phyloP scores from a whole-genome alignment of 176 grass and related monocot species.

The Musa schizocarpa region DNA sequence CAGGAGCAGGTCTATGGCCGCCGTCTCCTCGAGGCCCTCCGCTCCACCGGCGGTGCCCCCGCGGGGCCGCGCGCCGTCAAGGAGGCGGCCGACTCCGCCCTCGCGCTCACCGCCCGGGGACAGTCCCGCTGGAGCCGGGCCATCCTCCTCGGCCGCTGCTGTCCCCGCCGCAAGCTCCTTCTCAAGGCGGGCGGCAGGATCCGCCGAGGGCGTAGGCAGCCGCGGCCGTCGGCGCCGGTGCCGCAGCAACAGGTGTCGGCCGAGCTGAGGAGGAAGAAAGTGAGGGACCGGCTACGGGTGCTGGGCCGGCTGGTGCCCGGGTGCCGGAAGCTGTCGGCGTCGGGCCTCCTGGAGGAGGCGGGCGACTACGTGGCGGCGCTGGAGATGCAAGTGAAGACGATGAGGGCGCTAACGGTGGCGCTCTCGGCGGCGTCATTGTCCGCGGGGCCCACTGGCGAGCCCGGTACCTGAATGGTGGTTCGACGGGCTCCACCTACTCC shows the following conservation, averaged over 20 bases:
- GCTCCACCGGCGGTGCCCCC: constrained; percentile 17
- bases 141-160: constrained; percentile 54
- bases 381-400: constrained; percentile 91
- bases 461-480: not conserved
- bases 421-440: constrained; percentile 51
- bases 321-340: constrained; percentile 65
- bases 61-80: constrained; percentile 48
- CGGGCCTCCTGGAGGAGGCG: constrained; percentile 76
- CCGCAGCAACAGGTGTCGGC: not conserved
- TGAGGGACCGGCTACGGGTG: constrained; percentile 68
- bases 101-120: constrained; percentile 68
- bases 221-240: constrained; percentile 10
- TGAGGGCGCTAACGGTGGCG: constrained; percentile 72
- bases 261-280: constrained; percentile 34
- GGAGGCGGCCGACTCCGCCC: constrained; percentile 71
- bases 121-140: constrained; percentile 95
- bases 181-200: constrained; percentile 76
- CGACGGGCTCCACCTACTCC: not conserved
- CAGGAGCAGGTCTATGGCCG: constrained; percentile 71
- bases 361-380: constrained; percentile 88
- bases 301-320: constrained; percentile 79
- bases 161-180: constrained; percentile 39
- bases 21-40: constrained; percentile 74
- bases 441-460: not conserved
- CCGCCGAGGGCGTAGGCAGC: constrained; percentile 29